Percentiles rank a stretch among this genome's conserved stretches.
phyloP scores from a whole-genome alignment of 768 basidiomycete genomes.

The Myochromella boudieri region DNA sequence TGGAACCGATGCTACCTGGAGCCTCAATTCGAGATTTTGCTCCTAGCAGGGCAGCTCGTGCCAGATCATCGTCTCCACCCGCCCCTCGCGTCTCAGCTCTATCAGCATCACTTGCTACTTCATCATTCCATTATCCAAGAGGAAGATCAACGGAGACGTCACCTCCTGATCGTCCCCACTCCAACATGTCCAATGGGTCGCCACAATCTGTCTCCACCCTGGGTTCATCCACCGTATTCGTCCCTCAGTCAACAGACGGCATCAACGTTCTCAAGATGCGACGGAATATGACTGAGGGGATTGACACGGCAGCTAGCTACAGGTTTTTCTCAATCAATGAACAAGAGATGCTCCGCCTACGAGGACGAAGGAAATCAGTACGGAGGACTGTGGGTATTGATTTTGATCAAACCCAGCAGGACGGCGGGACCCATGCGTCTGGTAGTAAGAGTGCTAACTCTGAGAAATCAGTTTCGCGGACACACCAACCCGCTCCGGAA shows the following conservation, averaged over 20 bases:
- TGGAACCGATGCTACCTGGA: slow-evolving; percentile 15
- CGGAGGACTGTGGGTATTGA: slow-evolving; percentile 21
- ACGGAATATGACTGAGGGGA: slow-evolving; percentile 36
- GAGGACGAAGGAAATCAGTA: slow-evolving; percentile 20
- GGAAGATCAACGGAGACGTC: slow-evolving; percentile 23
- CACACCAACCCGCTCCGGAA: slow-evolving; percentile 17
- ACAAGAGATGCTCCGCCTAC: slow-evolving; percentile 39
- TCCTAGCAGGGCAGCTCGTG: slow-evolving; percentile 44
- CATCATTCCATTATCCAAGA: slow-evolving; percentile 55
- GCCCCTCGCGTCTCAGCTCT: slow-evolving; percentile 56
- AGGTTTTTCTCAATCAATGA: slow-evolving; percentile 43
- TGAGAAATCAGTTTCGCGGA: slow-evolving; percentile 19
- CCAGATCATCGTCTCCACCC: slow-evolving; percentile 34
- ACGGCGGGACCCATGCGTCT: slow-evolving; percentile 20
- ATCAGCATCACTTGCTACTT: slow-evolving; percentile 66
- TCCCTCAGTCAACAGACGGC: slow-evolving; percentile 24
- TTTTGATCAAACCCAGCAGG: slow-evolving; percentile 20
- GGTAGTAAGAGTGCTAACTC: slow-evolving; percentile 17
- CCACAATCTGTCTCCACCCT: slow-evolving; percentile 23
- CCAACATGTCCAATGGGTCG: slow-evolving; percentile 19
- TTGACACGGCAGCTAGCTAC: slow-evolving; percentile 47
- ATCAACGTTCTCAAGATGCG: slow-evolving; percentile 40
- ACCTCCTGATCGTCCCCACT: slow-evolving; percentile 9
- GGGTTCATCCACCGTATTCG: slow-evolving; percentile 33
- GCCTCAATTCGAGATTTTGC: slow-evolving; percentile 55